Evolutionary conservation across 2,329 filamentous ascomycete genomes (phyloP), one percentile per base, ranked within the genome.

Genomic region (Drechmeria coniospora): DNA sequence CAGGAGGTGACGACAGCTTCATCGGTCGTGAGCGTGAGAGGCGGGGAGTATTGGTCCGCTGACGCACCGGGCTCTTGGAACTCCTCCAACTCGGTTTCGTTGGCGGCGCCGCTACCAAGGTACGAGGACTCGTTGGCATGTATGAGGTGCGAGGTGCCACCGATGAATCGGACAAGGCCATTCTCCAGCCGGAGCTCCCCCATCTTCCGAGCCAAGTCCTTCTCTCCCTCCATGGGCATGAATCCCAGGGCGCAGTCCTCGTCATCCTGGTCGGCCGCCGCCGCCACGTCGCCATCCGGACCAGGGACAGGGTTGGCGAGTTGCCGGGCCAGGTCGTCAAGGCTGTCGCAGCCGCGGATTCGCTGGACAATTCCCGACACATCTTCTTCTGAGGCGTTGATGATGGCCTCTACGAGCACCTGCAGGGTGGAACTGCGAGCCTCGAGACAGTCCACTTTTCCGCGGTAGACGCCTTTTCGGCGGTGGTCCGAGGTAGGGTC

Each of bases 401-500:
- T 63, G 27, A 98, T 83, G 26, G 87, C 84, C 45, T 94, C 82
- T 36, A 95, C 74, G 21, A 95, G 62, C n/a, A 84, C 84, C 49
- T 94, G 82, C 30, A 95, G 61, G 1, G 87, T 95, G 20, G 82
- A 81, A 44, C 77, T 83, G 36, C 74, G 74, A 14, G 84, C 86
- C 56, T 92, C 92, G 50, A 87, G 67, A 46, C 72, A 82, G 51
- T 93, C 86, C 15, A 79, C 73, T 51, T 93, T 90, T 54, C 93
- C 84, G 46, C 87, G 86, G 53, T 95, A 95, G 26, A 95, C 90
- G 34, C 90, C 90, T 51, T 95, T 95, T 27, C 90, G 77, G 27
- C 90, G 79, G 51, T 94, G 86, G 51, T 98, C 90, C 32, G 86
- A 93, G 47, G 86, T 92, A 4, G 86, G 87, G 47, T 95, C 87